Evolutionary conservation across 73 alveolate species (phyloP).

Genomic region (Blepharisma japonicum): DNA sequence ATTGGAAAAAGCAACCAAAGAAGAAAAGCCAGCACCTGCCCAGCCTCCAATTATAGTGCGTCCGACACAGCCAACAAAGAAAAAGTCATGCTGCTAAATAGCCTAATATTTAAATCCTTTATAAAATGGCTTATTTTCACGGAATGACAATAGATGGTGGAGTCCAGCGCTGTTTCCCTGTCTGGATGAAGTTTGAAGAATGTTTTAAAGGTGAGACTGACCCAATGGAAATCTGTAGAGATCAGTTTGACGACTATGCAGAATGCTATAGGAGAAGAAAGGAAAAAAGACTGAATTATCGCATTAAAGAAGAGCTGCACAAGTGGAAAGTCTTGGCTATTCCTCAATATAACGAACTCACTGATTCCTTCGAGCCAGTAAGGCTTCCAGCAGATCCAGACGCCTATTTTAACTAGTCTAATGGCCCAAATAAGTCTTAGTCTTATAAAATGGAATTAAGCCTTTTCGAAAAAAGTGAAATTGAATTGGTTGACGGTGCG

Average conservation of each 20-base stretch:
- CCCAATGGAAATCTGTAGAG: constrained; percentile 27
- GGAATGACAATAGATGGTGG: constrained; percentile 32
- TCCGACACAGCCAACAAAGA: constrained; percentile 11
- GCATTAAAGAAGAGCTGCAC: constrained; percentile 27
- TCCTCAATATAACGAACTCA: constrained; percentile 30
- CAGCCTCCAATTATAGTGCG: neutral
- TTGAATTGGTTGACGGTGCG: neutral
- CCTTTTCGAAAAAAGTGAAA: neutral
- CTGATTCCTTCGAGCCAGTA: constrained; percentile 33
- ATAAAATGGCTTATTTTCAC: constrained; percentile 18
- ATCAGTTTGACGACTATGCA: constrained; percentile 20
- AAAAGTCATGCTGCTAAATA: constrained; percentile 8
- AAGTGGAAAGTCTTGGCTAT: constrained; percentile 33
- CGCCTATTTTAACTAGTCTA: constrained; percentile 18
- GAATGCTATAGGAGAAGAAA: constrained; percentile 22
- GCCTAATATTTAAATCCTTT: neutral
- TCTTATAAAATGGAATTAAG: neutral
- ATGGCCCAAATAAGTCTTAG: no score
- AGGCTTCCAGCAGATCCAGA: constrained; percentile 35
- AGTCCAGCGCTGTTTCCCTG: constrained; percentile 22
- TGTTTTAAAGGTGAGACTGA: constrained; percentile 20
- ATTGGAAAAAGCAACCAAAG: neutral
- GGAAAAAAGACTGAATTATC: constrained; percentile 13
- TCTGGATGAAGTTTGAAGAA: constrained; percentile 23
- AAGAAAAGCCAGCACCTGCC: neutral